phyloP scores from a whole-genome alignment of 306 rosid species.

The Vigna angularis region DNA sequence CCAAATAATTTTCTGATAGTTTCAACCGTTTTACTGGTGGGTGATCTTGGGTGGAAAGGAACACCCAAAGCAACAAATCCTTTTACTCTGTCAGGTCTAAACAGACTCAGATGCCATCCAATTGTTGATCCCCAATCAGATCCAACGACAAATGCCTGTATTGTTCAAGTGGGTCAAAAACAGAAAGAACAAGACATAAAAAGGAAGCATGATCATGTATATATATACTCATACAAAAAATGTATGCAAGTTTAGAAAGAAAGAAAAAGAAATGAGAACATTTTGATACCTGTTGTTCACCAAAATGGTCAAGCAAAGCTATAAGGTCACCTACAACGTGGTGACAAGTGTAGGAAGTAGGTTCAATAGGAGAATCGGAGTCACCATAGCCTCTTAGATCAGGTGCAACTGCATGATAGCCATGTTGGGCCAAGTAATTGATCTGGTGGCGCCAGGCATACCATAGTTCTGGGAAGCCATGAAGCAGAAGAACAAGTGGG shows the following conservation, averaged over 20 bases:
- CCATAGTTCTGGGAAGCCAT: slow-evolving; percentile 76
- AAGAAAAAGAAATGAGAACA: not conserved
- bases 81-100: slow-evolving; percentile 74
- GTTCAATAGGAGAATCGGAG: slow-evolving; percentile 63
- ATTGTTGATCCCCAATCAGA: slow-evolving; percentile 66
- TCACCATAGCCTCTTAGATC: slow-evolving; percentile 82
- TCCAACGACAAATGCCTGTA: slow-evolving; percentile 71
- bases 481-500: slow-evolving; percentile 72
- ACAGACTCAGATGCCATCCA: slow-evolving; percentile 69
- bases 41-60: slow-evolving; percentile 67
- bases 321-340: slow-evolving; percentile 67
- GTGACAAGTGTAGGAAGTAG: slow-evolving; percentile 53
- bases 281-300: slow-evolving; percentile 58
- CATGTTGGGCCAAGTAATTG: slow-evolving; percentile 55
- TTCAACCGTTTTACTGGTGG: slow-evolving; percentile 53
- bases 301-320: slow-evolving; percentile 71
- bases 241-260: not conserved
- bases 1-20: slow-evolving; percentile 48
- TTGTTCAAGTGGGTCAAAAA: slow-evolving; percentile 2
- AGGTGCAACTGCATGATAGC: slow-evolving; percentile 75
- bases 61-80: slow-evolving; percentile 61
- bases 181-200: not conserved
- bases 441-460: slow-evolving; percentile 71
- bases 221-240: not conserved
- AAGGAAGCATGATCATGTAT: not conserved